phyloP scores from a whole-genome alignment of 1,284 basidiomycete genomes.

The Moniliella sp. region DNA sequence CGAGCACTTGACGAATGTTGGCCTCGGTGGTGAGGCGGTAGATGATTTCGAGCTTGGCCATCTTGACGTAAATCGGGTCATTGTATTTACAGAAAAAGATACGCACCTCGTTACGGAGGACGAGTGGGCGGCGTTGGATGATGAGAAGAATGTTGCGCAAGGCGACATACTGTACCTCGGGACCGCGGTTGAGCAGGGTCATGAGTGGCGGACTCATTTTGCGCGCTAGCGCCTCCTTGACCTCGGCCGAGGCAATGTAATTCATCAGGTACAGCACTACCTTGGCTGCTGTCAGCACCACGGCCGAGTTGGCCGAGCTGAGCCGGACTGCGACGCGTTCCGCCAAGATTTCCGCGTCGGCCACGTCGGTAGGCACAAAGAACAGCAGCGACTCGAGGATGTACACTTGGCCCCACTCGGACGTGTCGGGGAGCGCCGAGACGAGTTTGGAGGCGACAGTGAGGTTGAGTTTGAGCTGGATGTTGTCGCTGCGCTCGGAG shows the following conservation, averaged over 20 bases:
- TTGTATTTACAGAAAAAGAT: constrained; percentile 99
- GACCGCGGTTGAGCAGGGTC: constrained; percentile 58
- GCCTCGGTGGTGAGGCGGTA: constrained; percentile 74
- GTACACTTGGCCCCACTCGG: constrained; percentile 99
- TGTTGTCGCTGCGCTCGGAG: constrained; percentile 66
- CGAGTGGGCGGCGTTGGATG: constrained; percentile 73
- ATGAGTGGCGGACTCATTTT: no score
- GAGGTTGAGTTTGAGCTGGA: constrained; percentile 57
- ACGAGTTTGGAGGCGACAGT: constrained; percentile 63
- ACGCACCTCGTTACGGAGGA: constrained; percentile 86
- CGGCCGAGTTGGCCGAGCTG: constrained; percentile 80
- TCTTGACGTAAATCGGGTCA: constrained; percentile 93
- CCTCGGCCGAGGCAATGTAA: constrained; percentile 73
- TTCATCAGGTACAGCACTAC: constrained; percentile 91
- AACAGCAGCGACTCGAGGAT: constrained; percentile 82
- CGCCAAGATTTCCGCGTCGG: constrained; percentile 76
- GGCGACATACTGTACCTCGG: constrained; percentile 94
- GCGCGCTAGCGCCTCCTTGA: constrained; percentile 72
- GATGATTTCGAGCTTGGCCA: constrained; percentile 96
- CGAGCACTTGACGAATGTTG: constrained; percentile 72
- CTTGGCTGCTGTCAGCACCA: constrained; percentile 82
- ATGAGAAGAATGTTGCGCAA: constrained; percentile 87
- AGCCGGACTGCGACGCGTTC: constrained; percentile 77
- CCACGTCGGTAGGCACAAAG: constrained; percentile 63
- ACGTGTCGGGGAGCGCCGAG: constrained; percentile 54